These are phyloP conservation scores for Nicotiana sylvestris DNA, from an alignment of 257 asterid genomes.

Conservation along the genomic window DNA sequence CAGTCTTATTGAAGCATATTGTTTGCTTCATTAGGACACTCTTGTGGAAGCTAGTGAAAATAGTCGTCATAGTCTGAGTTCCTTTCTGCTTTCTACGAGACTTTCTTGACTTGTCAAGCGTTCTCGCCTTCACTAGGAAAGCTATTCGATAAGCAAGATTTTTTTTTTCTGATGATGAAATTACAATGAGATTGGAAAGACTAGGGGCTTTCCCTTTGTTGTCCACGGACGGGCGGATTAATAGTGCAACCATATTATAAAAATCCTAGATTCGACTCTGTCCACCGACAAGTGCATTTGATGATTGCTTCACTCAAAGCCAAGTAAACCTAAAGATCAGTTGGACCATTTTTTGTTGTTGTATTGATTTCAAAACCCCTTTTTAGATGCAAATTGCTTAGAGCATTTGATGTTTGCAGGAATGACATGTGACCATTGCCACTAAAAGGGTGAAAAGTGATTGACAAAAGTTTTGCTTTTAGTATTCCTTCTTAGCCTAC, in stretches of 20 bases:
- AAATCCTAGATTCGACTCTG: too few relatives aligned
- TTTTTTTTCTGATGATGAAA: not conserved
- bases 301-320: slow-evolving; percentile 5
- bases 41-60: not conserved
- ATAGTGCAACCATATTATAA: too few relatives aligned
- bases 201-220: too few relatives aligned
- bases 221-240: too few relatives aligned
- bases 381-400: not conserved
- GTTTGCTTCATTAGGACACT: not conserved
- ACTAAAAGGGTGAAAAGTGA: slow-evolving; percentile 15
- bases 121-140: not conserved
- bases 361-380: slow-evolving; percentile 5
- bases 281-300: not conserved
- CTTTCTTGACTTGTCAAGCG: not conserved
- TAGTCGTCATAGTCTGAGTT: not conserved
- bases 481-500: not conserved
- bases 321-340: not conserved
- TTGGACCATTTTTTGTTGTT: not conserved
- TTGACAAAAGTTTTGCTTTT: slow-evolving; percentile 1
- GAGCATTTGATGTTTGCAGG: slow-evolving; percentile 3
- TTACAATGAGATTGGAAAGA: not conserved
- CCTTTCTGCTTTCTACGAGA: not conserved
- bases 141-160: not conserved
- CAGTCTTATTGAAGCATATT: not conserved
- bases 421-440: slow-evolving; percentile 23